Evolutionary conservation across 1,284 basidiomycete genomes (phyloP).

Genomic region (Rhodofomes roseus): DNA sequence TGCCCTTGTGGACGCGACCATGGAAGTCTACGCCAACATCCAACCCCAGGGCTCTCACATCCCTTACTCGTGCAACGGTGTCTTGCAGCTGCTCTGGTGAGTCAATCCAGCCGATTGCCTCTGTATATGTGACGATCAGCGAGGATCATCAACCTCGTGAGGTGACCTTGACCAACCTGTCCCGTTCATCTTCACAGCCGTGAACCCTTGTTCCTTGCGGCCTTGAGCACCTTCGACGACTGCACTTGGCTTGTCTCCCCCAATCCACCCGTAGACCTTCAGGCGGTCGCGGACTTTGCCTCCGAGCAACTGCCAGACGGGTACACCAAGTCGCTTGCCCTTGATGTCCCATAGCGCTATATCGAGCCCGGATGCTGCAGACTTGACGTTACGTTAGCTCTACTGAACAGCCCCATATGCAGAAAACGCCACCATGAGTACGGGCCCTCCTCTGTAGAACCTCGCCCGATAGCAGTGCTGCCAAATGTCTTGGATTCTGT

Average conservation of each 20-base stretch:
- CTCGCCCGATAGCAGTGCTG: conserved; percentile 62
- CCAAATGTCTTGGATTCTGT: conserved; percentile 73
- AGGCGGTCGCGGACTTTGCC: conserved; percentile 63
- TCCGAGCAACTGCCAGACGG: conserved; percentile 72
- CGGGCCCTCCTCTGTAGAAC: conserved; percentile 74
- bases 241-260: conserved; percentile 67
- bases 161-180: conserved; percentile 36
- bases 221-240: conserved; percentile 58
- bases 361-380: conserved; percentile 52
- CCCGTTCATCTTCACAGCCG: conserved; percentile 78
- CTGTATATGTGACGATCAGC: conserved; percentile 21
- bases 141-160: not conserved
- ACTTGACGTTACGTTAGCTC: conserved; percentile 21
- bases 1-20: conserved; percentile 66
- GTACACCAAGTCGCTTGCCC: conserved; percentile 73
- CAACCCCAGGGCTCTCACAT: conserved; percentile 59
- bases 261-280: conserved; percentile 68
- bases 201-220: conserved; percentile 70
- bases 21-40: conserved; percentile 67
- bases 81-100: conserved; percentile 50
- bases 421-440: conserved; percentile 54
- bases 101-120: conserved; percentile 44
- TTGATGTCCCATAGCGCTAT: conserved; percentile 74
- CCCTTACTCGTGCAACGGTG: conserved; percentile 59
- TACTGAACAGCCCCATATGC: not conserved